Base-by-base conservation (phyloP, 495 filamentous ascomycete genomes). In the Aspergillus haitiensis region DNA sequence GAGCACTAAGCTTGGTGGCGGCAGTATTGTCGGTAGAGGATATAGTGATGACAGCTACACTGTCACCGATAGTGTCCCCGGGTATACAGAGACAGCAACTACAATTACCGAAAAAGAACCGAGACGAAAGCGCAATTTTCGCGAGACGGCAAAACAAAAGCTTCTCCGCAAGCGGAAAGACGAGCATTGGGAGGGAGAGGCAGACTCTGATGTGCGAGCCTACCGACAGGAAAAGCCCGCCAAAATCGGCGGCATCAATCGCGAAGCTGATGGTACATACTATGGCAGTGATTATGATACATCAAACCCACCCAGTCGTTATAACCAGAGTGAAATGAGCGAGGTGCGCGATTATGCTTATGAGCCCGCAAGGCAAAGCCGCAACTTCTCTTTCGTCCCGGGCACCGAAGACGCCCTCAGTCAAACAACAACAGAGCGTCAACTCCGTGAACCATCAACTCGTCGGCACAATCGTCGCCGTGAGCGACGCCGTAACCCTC, bases 201-300 rank as follows among this genome's bases (percentile, higher is more conserved):
- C 77, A 12, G 89, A 94, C 69, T 79, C 78, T n/a, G 88, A 90
- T 53, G 85, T 93, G 45, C 84, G 88, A 40, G 83, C 84, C 2
- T 97, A 97, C 76, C 87, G 91, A 7, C 81, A 89, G 67, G 92
- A 97, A 72, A 90, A 88, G 66, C 76, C 91, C 5, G 92, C 92
- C 2, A 81, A 87, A 35, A 90, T 97, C 16, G 92, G 92, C 40
- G 92, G 92, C 15, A 74, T 97, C 65, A 97, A 97, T 70, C 84
- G 85, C 48, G 77, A 88, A 61, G 73, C 83, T 45, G 92, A 97
- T 55, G 89, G 84, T 50, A 88, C 83, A 57, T 82, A 86, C 64
- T 86, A 86, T 74, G 89, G 86, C 75, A 65, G 82, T 73, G 77
- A 86, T 73, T 81, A 79, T 59, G 75, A 80, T 27, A 75, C 74